A percentile compares a stretch with the other conserved stretches of the same genome.
phyloP scores from a whole-genome alignment of 208 protist species.

The Acanthamoeba lugdunensis region DNA sequence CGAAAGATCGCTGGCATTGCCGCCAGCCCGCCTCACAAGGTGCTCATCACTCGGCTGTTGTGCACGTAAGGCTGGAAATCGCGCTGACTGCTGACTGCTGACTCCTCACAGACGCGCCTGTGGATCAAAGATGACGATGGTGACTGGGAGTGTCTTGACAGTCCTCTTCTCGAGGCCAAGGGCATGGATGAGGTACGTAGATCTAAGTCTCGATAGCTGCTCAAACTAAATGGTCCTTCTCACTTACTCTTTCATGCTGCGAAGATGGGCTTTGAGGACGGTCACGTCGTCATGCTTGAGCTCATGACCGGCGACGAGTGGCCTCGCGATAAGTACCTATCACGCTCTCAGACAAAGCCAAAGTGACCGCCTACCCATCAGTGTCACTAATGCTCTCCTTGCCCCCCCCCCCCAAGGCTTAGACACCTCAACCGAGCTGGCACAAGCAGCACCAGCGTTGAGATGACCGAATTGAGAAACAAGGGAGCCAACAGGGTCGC shows the following conservation, averaged over 20 bases:
- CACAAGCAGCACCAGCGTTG: not conserved
- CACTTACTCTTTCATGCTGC: not conserved
- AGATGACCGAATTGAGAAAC: not conserved
- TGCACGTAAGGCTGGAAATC: not conserved
- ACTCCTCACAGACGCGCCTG: not conserved
- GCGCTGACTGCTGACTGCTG: not conserved
- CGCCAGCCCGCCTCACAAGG: slow-evolving; percentile 37
- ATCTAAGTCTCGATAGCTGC: no score
- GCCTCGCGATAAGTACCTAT: not conserved
- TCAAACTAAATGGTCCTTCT: no score
- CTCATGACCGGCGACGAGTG: not conserved
- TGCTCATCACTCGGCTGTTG: not conserved
- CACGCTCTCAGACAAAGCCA: not conserved
- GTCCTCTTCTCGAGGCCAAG: not conserved
- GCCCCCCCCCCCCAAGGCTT: not conserved
- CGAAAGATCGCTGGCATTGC: not conserved
- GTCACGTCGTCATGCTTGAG: not conserved
- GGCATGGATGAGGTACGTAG: not conserved
- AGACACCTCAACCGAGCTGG: not conserved
- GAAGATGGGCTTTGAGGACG: slow-evolving; percentile 2
- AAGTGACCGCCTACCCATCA: not conserved
- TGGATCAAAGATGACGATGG: slow-evolving; percentile 3
- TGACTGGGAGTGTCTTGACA: not conserved
- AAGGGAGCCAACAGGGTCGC: not conserved
- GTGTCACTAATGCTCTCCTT: not conserved